Evolutionary conservation across 176 grass and related monocot species (phyloP).

Genomic region (Urochloa ruziziensis): DNA sequence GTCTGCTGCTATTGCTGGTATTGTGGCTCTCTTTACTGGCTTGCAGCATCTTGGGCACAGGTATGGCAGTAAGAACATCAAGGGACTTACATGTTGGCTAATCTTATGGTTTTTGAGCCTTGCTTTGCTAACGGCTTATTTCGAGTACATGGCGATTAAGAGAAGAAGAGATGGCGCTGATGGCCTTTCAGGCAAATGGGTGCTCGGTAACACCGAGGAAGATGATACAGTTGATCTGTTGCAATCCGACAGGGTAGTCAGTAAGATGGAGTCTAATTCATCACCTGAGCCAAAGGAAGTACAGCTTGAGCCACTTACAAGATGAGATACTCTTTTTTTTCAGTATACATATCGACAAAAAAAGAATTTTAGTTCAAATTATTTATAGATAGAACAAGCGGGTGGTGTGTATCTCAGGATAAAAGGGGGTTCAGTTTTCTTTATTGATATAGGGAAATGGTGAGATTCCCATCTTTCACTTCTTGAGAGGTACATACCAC

Average conservation of each 20-base stretch:
- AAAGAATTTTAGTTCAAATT: conserved; percentile 16
- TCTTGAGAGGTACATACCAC: conserved; percentile 14
- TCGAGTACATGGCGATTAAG: conserved; percentile 59
- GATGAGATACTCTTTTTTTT: conserved; percentile 40
- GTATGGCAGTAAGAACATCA: conserved; percentile 65
- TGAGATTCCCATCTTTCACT: conserved; percentile 2
- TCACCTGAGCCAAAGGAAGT: conserved; percentile 56
- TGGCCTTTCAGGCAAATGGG: conserved; percentile 44
- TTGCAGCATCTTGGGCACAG: conserved; percentile 81
- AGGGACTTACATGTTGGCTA: conserved; percentile 80
- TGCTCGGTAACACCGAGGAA: conserved; percentile 61
- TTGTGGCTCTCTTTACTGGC: conserved; percentile 58
- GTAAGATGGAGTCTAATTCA: conserved; percentile 54
- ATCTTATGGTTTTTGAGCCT: conserved; percentile 59
- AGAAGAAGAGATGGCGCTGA: conserved; percentile 46
- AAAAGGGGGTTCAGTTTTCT: conserved; percentile 4
- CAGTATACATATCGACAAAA: conserved; percentile 6
- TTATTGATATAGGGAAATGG: conserved; percentile 1
- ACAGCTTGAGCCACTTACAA: conserved; percentile 71
- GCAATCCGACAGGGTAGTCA: conserved; percentile 27
- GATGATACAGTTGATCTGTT: conserved; percentile 76
- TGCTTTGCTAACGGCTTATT: conserved; percentile 46
- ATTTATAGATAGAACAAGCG: conserved; percentile 16
- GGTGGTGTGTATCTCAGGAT: background rate
- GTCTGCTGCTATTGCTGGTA: conserved; percentile 53